Base-by-base conservation (phyloP, 352 stramenopile species). In the Phytophthora niederhauseri region DNA sequence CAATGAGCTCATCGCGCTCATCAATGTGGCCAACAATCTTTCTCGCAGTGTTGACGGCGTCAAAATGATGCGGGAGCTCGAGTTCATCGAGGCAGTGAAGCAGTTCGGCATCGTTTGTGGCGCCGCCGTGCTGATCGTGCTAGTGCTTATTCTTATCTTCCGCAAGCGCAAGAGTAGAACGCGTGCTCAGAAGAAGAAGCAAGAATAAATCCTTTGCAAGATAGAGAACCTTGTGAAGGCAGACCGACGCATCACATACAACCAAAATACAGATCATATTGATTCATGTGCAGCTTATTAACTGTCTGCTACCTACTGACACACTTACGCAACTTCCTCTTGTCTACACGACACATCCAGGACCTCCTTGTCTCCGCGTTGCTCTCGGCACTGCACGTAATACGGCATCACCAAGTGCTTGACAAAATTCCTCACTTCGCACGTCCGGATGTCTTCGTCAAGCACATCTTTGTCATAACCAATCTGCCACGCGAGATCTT, bases 1-100 rank as follows among this genome's bases (percentile, higher is more conserved):
- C 58, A 99, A 99, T 76, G 97, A 99, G 84, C 87, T 99, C 71
- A 98, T 99, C 43, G 97, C 97, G 49, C 96, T 99, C 52, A 93
- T 99, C 66, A 99, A 99, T 77, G 97, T 98, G 28, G 87, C 91
- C 43, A 94, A 95, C 64, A 95, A 93, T 46, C 75, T 96, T 34
- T 81, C 87, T 11, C 76, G 86, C 45, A 94, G 84, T 63, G 84
- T 95, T 49, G 84, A 94, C 58, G 89, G 84, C 26, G 85, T 94
- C 55, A 85, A 82, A 61, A 85, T 90, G 77, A 88, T 95, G 64
- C 83, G 87, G 26, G 75, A 92, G 20, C 73, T 93, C n/a, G 87
- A 95, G 66, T 87, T 95, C 49, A 57, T 81, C 9, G 66, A 89
- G 24, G 84, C 77, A 19, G 60, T 93, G 49, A 85, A 86, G 67